A percentile compares a stretch with the other conserved stretches of the same genome.
Evolutionary conservation across 192 early-diverging fungal genomes (phyloP).

Genomic region (Umbelopsis sp.): DNA sequence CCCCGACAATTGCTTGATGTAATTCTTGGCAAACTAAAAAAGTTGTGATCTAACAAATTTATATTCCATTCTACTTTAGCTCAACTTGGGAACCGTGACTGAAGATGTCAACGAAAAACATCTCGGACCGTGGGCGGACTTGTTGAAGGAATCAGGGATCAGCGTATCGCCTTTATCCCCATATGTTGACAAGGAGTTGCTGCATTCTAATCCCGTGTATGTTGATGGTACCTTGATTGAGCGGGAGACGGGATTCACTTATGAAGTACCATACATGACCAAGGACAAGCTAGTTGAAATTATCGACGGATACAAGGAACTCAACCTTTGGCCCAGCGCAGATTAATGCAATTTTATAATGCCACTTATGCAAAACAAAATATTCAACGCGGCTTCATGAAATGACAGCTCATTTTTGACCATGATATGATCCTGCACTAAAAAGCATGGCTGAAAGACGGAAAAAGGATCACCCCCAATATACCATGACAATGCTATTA

Average conservation of each 20-base stretch:
- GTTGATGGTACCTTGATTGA: constrained; percentile 88
- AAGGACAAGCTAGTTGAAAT: constrained; percentile 68
- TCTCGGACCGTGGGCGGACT: constrained; percentile 88
- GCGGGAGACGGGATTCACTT: constrained; percentile 66
- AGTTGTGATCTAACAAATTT: background rate
- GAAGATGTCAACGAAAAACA: constrained; percentile 90
- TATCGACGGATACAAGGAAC: constrained; percentile 78
- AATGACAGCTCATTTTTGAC: background rate
- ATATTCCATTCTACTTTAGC: constrained; percentile 41
- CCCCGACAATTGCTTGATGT: too few relatives aligned
- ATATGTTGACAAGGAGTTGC: constrained; percentile 90
- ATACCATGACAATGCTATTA: background rate
- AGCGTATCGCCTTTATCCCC: constrained; percentile 88
- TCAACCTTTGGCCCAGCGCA: constrained; percentile 80
- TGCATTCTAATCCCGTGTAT: constrained; percentile 82
- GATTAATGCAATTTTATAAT: background rate
- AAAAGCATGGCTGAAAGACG: background rate
- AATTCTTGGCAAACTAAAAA: constrained; percentile 10
- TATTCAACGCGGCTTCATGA: too few relatives aligned
- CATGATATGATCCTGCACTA: background rate
- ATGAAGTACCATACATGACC: constrained; percentile 69
- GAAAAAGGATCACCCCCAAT: background rate
- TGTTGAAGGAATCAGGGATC: constrained; percentile 72
- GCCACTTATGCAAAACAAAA: too few relatives aligned
- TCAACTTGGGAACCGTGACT: constrained; percentile 82